Evolutionary conservation across 345 rosid genomes (phyloP).

Genomic region (Rhizophora apiculata): DNA sequence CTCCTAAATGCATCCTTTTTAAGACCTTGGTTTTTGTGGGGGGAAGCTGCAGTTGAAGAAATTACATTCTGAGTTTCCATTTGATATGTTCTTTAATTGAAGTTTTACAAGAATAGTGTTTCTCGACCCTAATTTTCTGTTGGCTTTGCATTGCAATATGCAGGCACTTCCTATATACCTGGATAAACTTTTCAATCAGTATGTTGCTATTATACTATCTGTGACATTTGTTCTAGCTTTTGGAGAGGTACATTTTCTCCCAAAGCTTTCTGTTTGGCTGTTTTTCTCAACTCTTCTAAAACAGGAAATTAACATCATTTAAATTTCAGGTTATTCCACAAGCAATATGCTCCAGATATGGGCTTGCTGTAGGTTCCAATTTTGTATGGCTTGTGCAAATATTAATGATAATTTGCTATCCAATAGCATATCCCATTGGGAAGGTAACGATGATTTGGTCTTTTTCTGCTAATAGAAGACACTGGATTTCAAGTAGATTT

Average conservation of each 20-base stretch:
- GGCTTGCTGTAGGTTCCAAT: constrained; percentile 90
- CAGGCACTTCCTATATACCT: constrained; percentile 95
- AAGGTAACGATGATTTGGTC: constrained; percentile 46
- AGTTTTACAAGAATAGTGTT: background rate
- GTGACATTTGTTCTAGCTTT: constrained; percentile 86
- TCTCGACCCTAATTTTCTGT: constrained; percentile 1
- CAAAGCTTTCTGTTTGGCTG: background rate
- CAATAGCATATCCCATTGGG: constrained; percentile 87
- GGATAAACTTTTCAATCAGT: constrained; percentile 90
- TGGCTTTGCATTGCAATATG: constrained; percentile 18
- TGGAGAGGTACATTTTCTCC: constrained; percentile 65
- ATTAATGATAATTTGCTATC: constrained; percentile 79
- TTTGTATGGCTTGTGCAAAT: constrained; percentile 79
- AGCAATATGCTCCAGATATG: constrained; percentile 90
- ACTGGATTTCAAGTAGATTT: background rate
- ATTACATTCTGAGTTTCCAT: background rate
- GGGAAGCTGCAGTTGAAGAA: background rate
- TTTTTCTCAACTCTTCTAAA: background rate
- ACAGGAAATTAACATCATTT: constrained; percentile 3
- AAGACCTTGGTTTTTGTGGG: too few species aligned
- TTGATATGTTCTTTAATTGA: background rate
- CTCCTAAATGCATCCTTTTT: too few species aligned
- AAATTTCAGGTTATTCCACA: constrained; percentile 85
- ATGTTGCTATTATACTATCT: constrained; percentile 79
- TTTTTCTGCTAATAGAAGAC: background rate